phyloP scores from a whole-genome alignment of 495 filamentous ascomycete genomes.

The Glutinoglossum americanum region DNA sequence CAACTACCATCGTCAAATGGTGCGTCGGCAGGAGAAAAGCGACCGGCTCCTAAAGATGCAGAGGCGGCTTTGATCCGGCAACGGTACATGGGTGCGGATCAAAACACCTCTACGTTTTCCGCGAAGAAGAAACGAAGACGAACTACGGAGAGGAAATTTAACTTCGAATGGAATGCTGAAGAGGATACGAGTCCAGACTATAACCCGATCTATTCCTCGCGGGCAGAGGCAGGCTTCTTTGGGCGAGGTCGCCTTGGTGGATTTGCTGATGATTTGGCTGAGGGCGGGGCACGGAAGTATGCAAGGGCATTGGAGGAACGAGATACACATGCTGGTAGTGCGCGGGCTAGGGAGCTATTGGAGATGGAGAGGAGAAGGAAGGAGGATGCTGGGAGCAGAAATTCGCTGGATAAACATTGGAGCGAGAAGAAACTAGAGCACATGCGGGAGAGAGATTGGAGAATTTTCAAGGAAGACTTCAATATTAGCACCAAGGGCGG shows the following conservation, averaged over 20 bases:
- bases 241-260: slow-evolving; percentile 66
- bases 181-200: slow-evolving; percentile 87
- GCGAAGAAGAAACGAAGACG: slow-evolving; percentile 91
- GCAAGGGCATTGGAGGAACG: slow-evolving; percentile 54
- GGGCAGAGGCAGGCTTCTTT: slow-evolving; percentile 55
- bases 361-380: slow-evolving; percentile 70
- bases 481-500: slow-evolving; percentile 88
- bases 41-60: slow-evolving; percentile 41
- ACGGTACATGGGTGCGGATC: slow-evolving; percentile 82
- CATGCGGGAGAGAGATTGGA: slow-evolving; percentile 97
- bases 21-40: slow-evolving; percentile 26
- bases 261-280: slow-evolving; percentile 56
- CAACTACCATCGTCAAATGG: slow-evolving; percentile 25
- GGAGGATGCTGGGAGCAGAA: slow-evolving; percentile 48
- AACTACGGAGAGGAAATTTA: slow-evolving; percentile 93
- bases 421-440: slow-evolving; percentile 86
- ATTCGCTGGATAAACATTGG: slow-evolving; percentile 77
- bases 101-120: slow-evolving; percentile 72
- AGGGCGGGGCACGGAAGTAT: slow-evolving; percentile 48
- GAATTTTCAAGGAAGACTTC: slow-evolving; percentile 99
- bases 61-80: slow-evolving; percentile 61
- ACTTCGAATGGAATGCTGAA: slow-evolving; percentile 94
- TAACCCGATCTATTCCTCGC: slow-evolving; percentile 66
- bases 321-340: slow-evolving; percentile 59
- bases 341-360: slow-evolving; percentile 58